These are phyloP conservation scores for Candida ascalaphidarum DNA, from an alignment of 805 yeast species.

Conservation along the genomic window DNA sequence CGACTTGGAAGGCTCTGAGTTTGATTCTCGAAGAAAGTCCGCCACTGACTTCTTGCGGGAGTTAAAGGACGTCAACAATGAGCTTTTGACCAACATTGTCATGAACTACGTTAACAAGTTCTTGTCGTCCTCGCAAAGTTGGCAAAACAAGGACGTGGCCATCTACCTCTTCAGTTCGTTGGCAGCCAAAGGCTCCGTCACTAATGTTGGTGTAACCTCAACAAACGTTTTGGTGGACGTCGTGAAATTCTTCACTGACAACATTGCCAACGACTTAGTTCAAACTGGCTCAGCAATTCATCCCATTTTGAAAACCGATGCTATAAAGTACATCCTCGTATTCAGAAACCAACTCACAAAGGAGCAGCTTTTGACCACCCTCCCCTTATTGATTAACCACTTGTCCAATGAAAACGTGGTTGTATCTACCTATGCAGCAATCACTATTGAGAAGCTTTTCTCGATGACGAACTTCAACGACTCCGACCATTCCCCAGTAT, in stretches of 20 bases:
- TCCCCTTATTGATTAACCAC: slow-evolving; percentile 71
- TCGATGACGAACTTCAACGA: slow-evolving; percentile 55
- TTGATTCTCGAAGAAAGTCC: slow-evolving; percentile 85
- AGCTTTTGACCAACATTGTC: slow-evolving; percentile 64
- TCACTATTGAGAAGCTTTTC: slow-evolving; percentile 82
- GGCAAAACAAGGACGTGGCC: slow-evolving; percentile 87
- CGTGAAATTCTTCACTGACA: slow-evolving; percentile 71
- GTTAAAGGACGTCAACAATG: slow-evolving; percentile 70
- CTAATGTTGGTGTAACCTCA: slow-evolving; percentile 78
- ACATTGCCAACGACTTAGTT: slow-evolving; percentile 79
- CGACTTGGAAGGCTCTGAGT: slow-evolving; percentile 91
- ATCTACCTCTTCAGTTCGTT: slow-evolving; percentile 78
- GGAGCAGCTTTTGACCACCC: slow-evolving; percentile 66
- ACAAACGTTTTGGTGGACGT: slow-evolving; percentile 82
- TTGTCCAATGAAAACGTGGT: slow-evolving; percentile 58
- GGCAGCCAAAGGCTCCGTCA: slow-evolving; percentile 86
- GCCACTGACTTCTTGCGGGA: slow-evolving; percentile 90
- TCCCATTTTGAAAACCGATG: slow-evolving; percentile 83
- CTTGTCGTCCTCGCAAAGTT: slow-evolving; percentile 40
- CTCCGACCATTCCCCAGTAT: slow-evolving; percentile 50
- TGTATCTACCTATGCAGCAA: slow-evolving; percentile 88
- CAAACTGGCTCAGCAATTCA: slow-evolving; percentile 36
- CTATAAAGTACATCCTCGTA: slow-evolving; percentile 80
- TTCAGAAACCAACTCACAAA: slow-evolving; percentile 92
- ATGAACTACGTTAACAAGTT: slow-evolving; percentile 64